Conservation (phyloP, 129 eudicot species). For the Chrysanthemum makinoi region DNA sequence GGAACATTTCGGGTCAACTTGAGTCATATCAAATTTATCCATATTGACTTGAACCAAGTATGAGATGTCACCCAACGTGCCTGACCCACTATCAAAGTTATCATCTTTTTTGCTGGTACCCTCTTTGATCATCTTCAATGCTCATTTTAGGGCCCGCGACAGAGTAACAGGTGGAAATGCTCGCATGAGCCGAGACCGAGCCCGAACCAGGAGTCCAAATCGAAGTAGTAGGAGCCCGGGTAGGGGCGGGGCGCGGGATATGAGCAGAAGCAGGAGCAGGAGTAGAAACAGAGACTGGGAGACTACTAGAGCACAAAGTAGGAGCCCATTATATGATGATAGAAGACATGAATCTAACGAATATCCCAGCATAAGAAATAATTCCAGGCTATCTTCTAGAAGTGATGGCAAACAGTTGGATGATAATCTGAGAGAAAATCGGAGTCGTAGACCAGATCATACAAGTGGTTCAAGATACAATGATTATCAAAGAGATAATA, state of each 20-base stretch:
- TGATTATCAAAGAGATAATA: constrained; percentile 36
- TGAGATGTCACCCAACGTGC: background rate
- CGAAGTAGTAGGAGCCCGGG: constrained; percentile 20
- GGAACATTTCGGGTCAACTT: background rate
- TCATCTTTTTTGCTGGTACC: background rate
- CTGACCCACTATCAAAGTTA: background rate
- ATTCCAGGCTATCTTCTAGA: constrained; percentile 33
- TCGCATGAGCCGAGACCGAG: constrained; percentile 16
- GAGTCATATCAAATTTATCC: background rate
- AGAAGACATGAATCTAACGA: constrained; percentile 46
- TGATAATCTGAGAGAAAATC: constrained; percentile 15
- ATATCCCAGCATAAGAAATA: constrained; percentile 40
- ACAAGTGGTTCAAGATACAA: constrained; percentile 32
- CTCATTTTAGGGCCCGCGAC: constrained; percentile 19
- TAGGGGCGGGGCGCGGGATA: constrained; percentile 24
- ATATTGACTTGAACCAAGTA: background rate
- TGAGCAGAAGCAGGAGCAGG: constrained; percentile 49
- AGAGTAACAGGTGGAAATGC: constrained; percentile 22
- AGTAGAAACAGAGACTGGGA: constrained; percentile 46
- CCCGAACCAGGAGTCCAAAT: constrained; percentile 9
- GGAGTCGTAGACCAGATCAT: constrained; percentile 17
- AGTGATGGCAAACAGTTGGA: constrained; percentile 26
- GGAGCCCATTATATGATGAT: constrained; percentile 43
- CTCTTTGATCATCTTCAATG: background rate
- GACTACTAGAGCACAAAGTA: constrained; percentile 37